A percentile compares a stretch with the other conserved stretches of the same genome.
Conservation (phyloP, 163 green algal genomes). For the Chlorella variabilis region DNA sequence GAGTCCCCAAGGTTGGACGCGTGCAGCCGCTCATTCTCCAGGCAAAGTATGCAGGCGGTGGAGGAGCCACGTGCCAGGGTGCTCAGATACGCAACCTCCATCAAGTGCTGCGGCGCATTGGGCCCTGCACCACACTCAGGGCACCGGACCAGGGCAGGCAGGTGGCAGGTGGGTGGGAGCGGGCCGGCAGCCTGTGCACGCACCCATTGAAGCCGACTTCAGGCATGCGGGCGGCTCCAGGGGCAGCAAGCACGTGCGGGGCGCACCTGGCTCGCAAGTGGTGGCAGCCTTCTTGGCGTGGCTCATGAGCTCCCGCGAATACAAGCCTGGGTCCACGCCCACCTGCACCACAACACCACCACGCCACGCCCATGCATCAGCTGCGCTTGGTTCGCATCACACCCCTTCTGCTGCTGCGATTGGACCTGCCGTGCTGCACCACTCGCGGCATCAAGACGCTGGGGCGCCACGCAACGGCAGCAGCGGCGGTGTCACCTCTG, state of each 20-base stretch:
- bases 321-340: constrained; percentile 64
- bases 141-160: neutral
- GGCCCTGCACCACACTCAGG: neutral
- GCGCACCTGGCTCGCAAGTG: constrained; percentile 13
- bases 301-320: constrained; percentile 65
- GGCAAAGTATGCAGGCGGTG: constrained; percentile 84
- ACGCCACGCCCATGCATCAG: too few relatives aligned
- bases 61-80: constrained; percentile 72
- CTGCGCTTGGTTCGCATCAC: too few relatives aligned
- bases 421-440: neutral
- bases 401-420: too few relatives aligned
- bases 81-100: constrained; percentile 46
- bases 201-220: too few relatives aligned
- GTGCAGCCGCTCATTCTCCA: constrained; percentile 72
- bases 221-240: too few relatives aligned
- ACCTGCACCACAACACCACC: neutral
- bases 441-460: too few relatives aligned
- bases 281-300: constrained; percentile 39
- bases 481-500: constrained; percentile 38
- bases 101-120: constrained; percentile 41
- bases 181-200: too few relatives aligned
- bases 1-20: constrained; percentile 88
- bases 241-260: too few relatives aligned
- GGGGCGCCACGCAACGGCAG: neutral
- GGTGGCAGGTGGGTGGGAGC: neutral